Percentiles rank a stretch among this genome's conserved stretches.
Conservation (phyloP, 2,329 filamentous ascomycete genomes). For the Neoscytalidium dimidiatum region DNA sequence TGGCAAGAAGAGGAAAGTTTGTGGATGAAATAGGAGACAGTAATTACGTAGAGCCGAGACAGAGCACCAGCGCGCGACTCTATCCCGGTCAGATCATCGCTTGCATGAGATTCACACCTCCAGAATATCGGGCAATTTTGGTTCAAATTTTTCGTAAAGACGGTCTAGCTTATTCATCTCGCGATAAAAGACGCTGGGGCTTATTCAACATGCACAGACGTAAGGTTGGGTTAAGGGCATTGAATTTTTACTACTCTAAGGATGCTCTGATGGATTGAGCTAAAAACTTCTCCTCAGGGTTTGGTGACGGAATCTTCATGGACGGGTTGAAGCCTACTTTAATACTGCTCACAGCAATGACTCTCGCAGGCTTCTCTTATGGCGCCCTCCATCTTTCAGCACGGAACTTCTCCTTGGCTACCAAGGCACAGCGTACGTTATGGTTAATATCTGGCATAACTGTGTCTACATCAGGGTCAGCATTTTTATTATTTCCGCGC, state of each 20-base stretch:
- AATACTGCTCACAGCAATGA: not conserved
- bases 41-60: no score
- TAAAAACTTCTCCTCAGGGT: not conserved
- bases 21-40: no score
- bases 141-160: no score
- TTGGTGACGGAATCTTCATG: not conserved
- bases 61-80: no score
- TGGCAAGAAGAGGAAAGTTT: no score
- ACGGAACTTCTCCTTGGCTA: not conserved
- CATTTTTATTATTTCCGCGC: not conserved
- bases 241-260: no score
- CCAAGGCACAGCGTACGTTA: not conserved
- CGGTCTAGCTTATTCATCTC: no score
- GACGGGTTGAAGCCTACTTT: not conserved
- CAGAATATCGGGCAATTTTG: no score
- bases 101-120: no score
- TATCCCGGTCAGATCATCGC: no score
- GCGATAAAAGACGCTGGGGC: no score
- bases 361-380: not conserved
- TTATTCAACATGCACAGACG: not conserved
- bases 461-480: not conserved
- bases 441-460: not conserved
- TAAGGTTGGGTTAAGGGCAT: not conserved
- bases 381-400: not conserved
- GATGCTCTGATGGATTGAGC: not conserved